Conservation (phyloP, 2,329 filamentous ascomycete genomes). For the Diaporthe aspalathi region DNA sequence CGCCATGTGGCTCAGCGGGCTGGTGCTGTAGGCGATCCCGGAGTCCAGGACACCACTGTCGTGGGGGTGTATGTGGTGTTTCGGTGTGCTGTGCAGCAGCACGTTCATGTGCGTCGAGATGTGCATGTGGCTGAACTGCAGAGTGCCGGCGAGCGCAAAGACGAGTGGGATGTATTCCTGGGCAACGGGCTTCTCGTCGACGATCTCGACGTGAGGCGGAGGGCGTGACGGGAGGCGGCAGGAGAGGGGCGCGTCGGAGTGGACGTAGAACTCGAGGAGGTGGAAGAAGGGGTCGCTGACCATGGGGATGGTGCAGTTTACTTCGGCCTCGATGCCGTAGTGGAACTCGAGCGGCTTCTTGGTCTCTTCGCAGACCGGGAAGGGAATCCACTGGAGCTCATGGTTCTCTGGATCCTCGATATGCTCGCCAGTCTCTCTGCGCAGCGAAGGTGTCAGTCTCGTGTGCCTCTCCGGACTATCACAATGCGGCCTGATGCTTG, state of each 20-base stretch:
- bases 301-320: conserved; percentile 85
- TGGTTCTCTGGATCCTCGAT: conserved; percentile 79
- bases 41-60: conserved; percentile 86
- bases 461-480: neutral
- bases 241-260: conserved; percentile 91
- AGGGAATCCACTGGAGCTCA: conserved; percentile 91
- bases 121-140: conserved; percentile 91
- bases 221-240: conserved; percentile 90
- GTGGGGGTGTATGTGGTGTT: conserved; percentile 71
- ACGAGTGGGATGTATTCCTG: conserved; percentile 84
- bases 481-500: neutral
- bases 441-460: conserved; percentile 19
- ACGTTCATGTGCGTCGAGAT: conserved; percentile 91
- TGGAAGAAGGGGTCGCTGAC: conserved; percentile 86
- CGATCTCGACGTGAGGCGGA: conserved; percentile 62
- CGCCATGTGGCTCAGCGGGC: conserved; percentile 71
- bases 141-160: conserved; percentile 87
- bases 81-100: conserved; percentile 77
- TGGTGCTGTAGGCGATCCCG: conserved; percentile 87
- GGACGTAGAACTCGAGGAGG: conserved; percentile 95
- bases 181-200: conserved; percentile 61
- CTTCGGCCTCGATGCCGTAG: conserved; percentile 84
- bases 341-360: conserved; percentile 82
- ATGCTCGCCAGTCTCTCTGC: conserved; percentile 88
- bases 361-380: conserved; percentile 91